phyloP scores from a whole-genome alignment of 2,329 filamentous ascomycete species.

The Arthrobotrys iridis region DNA sequence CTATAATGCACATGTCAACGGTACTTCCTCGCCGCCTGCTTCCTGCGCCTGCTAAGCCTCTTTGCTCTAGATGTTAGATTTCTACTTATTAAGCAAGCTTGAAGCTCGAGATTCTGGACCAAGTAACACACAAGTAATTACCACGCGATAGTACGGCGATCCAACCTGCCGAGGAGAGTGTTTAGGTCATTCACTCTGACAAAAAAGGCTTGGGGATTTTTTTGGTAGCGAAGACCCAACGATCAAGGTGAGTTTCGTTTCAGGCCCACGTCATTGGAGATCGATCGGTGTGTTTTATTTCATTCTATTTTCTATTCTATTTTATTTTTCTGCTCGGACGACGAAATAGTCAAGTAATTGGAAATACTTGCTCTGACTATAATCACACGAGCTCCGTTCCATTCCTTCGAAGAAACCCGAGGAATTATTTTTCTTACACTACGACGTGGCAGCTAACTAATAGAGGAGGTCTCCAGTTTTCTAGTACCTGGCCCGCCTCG shows the following conservation, averaged over 20 bases:
- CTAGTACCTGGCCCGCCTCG: constrained; percentile 31
- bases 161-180: constrained; percentile 11
- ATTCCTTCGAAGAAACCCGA: constrained; percentile 13
- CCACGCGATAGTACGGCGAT: constrained; percentile 34
- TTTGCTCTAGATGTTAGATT: neutral
- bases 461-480: neutral
- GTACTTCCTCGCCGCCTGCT: neutral
- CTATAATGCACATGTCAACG: constrained; percentile 27
- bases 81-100: constrained; percentile 22
- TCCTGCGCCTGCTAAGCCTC: constrained; percentile 6
- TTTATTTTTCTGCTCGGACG: neutral
- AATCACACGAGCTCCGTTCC: constrained; percentile 11
- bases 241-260: constrained; percentile 16
- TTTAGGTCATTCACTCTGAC: constrained; percentile 19
- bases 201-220: constrained; percentile 1
- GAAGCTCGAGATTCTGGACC: constrained; percentile 2
- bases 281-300: too few relatives aligned
- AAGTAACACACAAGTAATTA: constrained; percentile 9
- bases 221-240: constrained; percentile 5
- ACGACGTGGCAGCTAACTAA: constrained; percentile 17
- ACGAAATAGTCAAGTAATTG: neutral
- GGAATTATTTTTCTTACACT: constrained; percentile 6
- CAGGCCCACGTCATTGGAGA: constrained; percentile 28
- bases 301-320: too few relatives aligned
- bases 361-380: neutral